phyloP scores from a whole-genome alignment of 2,329 filamentous ascomycete species.

The Diplocarpon mali region DNA sequence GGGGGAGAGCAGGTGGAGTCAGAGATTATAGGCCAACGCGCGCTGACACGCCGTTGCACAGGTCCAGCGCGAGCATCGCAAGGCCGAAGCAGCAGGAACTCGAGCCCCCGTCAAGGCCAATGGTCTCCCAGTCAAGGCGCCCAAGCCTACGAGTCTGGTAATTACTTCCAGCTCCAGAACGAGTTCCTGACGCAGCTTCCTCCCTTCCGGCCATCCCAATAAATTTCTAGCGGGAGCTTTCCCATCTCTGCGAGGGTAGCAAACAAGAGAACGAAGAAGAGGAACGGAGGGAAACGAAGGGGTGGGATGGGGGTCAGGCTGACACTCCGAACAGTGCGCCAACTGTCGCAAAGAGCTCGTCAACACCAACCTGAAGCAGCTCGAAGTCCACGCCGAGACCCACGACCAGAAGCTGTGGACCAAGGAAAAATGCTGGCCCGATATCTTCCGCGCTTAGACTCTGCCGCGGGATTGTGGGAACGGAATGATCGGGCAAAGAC shows the following conservation, averaged over 20 bases:
- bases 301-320: background rate
- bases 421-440: constrained; percentile 49
- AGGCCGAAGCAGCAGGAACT: constrained; percentile 42
- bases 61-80: constrained; percentile 44
- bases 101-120: constrained; percentile 42
- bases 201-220: background rate
- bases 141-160: constrained; percentile 41
- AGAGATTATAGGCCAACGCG: no score
- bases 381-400: constrained; percentile 41
- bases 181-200: background rate
- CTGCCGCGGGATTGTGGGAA: background rate
- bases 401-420: constrained; percentile 39
- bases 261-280: background rate
- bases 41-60: constrained; percentile 17
- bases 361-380: constrained; percentile 39
- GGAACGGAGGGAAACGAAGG: background rate
- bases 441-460: constrained; percentile 16
- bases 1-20: background rate
- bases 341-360: constrained; percentile 41
- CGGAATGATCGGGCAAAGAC: background rate
- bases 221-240: background rate
- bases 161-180: constrained; percentile 13
- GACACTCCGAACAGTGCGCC: constrained; percentile 30
- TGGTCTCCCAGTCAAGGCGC: constrained; percentile 42
- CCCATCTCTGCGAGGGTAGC: background rate